phyloP scores from a whole-genome alignment of 306 rosid species.

The Prunus fruticosa region DNA sequence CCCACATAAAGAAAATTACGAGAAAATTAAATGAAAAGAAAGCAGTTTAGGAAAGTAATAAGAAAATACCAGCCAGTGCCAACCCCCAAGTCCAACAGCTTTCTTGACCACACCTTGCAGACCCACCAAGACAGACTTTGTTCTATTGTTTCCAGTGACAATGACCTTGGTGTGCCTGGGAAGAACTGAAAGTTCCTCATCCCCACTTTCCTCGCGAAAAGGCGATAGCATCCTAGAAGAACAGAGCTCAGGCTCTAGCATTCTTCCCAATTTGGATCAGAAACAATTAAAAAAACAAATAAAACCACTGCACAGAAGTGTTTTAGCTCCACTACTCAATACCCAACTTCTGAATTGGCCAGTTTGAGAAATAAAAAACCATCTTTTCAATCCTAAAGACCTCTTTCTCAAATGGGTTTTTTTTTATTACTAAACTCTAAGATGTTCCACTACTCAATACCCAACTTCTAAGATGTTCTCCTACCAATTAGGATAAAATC shows the following conservation, averaged over 20 bases:
- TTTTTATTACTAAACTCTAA: not conserved
- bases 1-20: not conserved
- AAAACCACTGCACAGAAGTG: not conserved
- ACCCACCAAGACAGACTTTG: slow-evolving; percentile 71
- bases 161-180: slow-evolving; percentile 78
- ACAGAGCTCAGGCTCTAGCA: slow-evolving; percentile 60
- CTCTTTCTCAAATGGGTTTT: not conserved
- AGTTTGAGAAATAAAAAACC: not conserved
- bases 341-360: slow-evolving; percentile 8
- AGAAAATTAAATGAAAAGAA: not conserved
- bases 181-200: slow-evolving; percentile 66
- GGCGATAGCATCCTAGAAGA: slow-evolving; percentile 49
- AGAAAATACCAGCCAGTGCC: slow-evolving; percentile 76
- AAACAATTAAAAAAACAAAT: slow-evolving; percentile 4
- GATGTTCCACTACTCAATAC: no score
- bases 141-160: slow-evolving; percentile 72
- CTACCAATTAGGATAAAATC: no score
- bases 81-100: slow-evolving; percentile 77
- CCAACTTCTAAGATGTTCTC: no score
- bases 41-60: not conserved
- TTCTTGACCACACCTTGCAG: slow-evolving; percentile 79
- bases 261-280: slow-evolving; percentile 13
- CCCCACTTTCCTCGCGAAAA: slow-evolving; percentile 61
- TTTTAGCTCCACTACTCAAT: not conserved
- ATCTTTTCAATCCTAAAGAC: not conserved